A percentile compares a stretch with the other conserved stretches of the same genome.
These are phyloP conservation scores for Trichophyton rubrum DNA, from an alignment of 2,329 filamentous ascomycete species.

Conservation along the genomic window DNA sequence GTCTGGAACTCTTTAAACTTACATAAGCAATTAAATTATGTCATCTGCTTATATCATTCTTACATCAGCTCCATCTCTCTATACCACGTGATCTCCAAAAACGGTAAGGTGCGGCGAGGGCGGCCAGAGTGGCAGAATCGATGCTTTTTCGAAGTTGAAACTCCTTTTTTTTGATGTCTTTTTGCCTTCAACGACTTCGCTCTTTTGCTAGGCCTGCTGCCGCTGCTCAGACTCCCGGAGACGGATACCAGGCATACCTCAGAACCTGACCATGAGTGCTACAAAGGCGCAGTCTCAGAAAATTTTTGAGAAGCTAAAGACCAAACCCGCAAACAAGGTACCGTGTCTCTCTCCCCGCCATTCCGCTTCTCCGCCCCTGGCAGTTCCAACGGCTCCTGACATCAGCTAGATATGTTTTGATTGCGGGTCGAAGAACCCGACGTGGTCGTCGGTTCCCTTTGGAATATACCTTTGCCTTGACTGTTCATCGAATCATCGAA, in stretches of 20 bases:
- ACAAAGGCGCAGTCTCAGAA: constrained; percentile 91
- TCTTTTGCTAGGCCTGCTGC: not conserved
- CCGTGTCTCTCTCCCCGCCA: constrained; percentile 13
- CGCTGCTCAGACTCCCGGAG: not conserved
- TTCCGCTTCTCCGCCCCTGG: constrained; percentile 9
- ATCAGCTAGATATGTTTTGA: constrained; percentile 78
- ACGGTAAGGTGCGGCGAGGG: not conserved
- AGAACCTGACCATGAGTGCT: constrained; percentile 46
- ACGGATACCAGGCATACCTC: not conserved
- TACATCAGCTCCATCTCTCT: not conserved
- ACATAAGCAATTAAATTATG: not conserved
- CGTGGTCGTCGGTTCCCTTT: constrained; percentile 94
- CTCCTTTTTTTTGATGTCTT: not conserved
- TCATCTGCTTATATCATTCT: not conserved
- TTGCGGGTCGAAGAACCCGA: constrained; percentile 93
- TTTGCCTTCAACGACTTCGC: not conserved
- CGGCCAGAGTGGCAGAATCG: constrained; percentile 5
- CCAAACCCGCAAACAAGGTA: constrained; percentile 90
- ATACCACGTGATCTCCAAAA: not conserved
- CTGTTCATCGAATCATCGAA: constrained; percentile 92
- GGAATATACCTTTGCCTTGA: constrained; percentile 97
- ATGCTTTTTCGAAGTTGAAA: not conserved
- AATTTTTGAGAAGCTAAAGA: constrained; percentile 95
- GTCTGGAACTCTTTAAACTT: not conserved
- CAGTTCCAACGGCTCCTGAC: not conserved